Conservation (phyloP, 73 alveolate species). For the Paramecium tetraurelia region DNA sequence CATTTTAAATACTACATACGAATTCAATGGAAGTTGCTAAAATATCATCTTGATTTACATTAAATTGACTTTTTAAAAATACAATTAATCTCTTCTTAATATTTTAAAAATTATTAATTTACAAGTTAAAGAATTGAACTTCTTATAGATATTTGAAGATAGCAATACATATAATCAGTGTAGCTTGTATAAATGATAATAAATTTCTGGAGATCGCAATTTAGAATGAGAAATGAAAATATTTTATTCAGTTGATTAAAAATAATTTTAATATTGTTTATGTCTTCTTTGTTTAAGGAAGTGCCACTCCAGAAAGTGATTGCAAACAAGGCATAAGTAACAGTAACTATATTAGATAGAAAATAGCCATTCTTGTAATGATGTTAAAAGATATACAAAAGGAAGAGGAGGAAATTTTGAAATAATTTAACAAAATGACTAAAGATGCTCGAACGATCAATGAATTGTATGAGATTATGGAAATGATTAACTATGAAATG, state of each 20-base stretch:
- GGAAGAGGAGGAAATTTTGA: constrained; percentile 36
- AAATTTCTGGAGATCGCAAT: no score
- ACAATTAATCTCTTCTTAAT: no score
- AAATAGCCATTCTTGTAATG: neutral
- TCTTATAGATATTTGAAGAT: neutral
- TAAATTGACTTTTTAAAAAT: no score
- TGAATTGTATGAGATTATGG: constrained; percentile 35
- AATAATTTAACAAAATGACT: constrained; percentile 34
- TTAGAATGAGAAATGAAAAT: neutral
- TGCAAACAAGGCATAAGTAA: constrained; percentile 10
- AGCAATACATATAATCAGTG: no score
- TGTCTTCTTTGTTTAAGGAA: constrained; percentile 12
- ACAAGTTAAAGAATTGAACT: no score
- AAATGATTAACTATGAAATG: constrained; percentile 48
- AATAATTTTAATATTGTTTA: neutral
- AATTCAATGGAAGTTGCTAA: neutral
- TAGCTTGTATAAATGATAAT: no score
- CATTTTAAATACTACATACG: no score
- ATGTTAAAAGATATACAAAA: neutral
- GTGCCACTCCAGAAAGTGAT: neutral
- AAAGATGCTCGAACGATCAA: neutral
- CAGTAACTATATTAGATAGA: neutral
- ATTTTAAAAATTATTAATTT: no score
- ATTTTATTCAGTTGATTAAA: neutral
- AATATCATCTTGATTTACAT: no score